Percentiles rank a stretch among this genome's conserved stretches.
Conservation (phyloP, 768 basidiomycete genomes). For the Lactarius vividus region DNA sequence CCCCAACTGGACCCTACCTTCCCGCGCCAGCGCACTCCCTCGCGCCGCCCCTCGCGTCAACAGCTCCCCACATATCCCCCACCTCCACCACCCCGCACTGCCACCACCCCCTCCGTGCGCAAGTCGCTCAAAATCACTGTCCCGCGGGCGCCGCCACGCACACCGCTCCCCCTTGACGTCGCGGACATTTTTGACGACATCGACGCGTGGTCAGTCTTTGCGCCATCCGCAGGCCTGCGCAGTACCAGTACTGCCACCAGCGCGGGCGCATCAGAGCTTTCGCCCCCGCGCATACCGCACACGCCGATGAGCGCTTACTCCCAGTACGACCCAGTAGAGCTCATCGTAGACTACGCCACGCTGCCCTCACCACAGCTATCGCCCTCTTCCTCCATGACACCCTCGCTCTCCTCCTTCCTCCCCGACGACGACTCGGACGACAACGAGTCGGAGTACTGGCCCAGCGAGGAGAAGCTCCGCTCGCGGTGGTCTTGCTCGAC, state of each 20-base stretch:
- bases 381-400: not conserved
- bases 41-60: slow-evolving; percentile 27
- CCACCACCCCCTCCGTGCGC: slow-evolving; percentile 27
- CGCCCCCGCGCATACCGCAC: slow-evolving; percentile 21
- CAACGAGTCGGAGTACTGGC: not conserved
- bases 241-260: slow-evolving; percentile 27
- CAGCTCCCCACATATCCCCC: slow-evolving; percentile 32
- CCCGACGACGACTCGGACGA: not conserved
- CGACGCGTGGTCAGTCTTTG: slow-evolving; percentile 20
- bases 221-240: not conserved
- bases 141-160: slow-evolving; percentile 53
- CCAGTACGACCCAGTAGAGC: slow-evolving; percentile 15
- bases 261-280: slow-evolving; percentile 30
- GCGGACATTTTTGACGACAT: slow-evolving; percentile 30
- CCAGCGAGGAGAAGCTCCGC: slow-evolving; percentile 38
- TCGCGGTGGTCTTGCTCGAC: slow-evolving; percentile 72
- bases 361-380: not conserved
- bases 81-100: slow-evolving; percentile 26
- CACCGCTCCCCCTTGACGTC: slow-evolving; percentile 46
- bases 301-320: slow-evolving; percentile 16
- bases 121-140: slow-evolving; percentile 31
- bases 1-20: slow-evolving; percentile 39
- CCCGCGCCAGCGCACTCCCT: slow-evolving; percentile 31
- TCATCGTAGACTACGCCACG: slow-evolving; percentile 4
- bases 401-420: not conserved